These are phyloP conservation scores for Pyropia yezoensis DNA, from an alignment of 23 red algal genomes.

Conservation along the genomic window DNA sequence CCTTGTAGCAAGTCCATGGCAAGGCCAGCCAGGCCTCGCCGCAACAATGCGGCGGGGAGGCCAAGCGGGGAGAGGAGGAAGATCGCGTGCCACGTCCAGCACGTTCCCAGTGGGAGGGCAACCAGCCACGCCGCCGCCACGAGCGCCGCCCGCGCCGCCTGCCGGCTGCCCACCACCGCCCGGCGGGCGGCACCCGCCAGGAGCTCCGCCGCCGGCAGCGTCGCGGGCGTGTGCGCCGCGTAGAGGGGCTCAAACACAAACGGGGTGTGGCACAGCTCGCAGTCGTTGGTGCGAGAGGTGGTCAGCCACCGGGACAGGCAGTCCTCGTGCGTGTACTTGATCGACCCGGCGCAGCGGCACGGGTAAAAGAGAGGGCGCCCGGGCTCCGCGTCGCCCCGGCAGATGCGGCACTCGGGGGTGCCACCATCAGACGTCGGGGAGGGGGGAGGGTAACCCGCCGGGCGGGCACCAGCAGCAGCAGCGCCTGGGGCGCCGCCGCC, in stretches of 20 bases:
- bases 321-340: slow-evolving; percentile 89
- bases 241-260: slow-evolving; percentile 88
- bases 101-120: slow-evolving; percentile 61
- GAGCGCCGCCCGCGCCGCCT: slow-evolving; percentile 35
- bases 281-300: slow-evolving; percentile 56
- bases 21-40: slow-evolving; percentile 22
- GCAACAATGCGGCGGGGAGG: slow-evolving; percentile 23
- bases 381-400: slow-evolving; percentile 56
- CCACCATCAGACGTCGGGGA: background rate
- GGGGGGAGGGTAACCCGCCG: too few species aligned
- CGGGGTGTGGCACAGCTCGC: slow-evolving; percentile 83
- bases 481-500: too few species aligned
- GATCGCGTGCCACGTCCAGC: slow-evolving; percentile 70
- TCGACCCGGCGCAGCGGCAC: slow-evolving; percentile 84
- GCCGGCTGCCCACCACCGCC: slow-evolving; percentile 20
- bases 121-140: slow-evolving; percentile 72
- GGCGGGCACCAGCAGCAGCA: too few species aligned
- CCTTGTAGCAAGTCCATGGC: slow-evolving; percentile 60
- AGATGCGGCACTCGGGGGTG: slow-evolving; percentile 86
- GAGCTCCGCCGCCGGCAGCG: slow-evolving; percentile 64
- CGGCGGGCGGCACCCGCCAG: slow-evolving; percentile 29
- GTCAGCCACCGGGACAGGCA: slow-evolving; percentile 86
- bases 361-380: slow-evolving; percentile 78
- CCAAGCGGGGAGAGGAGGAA: slow-evolving; percentile 34
- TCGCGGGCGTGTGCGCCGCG: slow-evolving; percentile 55